Evolutionary conservation across 345 rosid species (phyloP), one percentile per base, ranked within the genome.

Genomic region (Mangifera indica): DNA sequence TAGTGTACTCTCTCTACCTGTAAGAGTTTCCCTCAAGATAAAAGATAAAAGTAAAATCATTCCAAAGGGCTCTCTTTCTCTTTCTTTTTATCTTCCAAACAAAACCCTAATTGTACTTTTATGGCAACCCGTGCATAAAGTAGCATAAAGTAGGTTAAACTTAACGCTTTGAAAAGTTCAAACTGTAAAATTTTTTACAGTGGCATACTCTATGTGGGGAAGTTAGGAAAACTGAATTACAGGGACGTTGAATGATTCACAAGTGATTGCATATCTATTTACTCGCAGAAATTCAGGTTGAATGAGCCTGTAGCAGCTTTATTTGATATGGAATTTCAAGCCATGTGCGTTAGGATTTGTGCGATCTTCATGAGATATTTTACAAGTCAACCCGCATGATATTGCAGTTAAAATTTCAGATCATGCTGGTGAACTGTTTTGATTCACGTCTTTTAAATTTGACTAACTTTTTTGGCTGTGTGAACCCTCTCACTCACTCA

Each of bases 291-390:
- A 54, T 46, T 56, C 60, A 3, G 61, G 20, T 67, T 24, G 54
- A 71, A 40, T 68, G 69, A 72, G 59, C 29, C 65, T 51, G 57
- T 8, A 13, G 76, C 76, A 73, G 78, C 78, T 76, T 76, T 73
- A 14, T 55, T 29, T 74, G 80, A 52, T 66, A 70, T 57, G 67
- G 29, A 56, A 37, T 37, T n/a, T 37, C 42, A 40, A 76, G 18
- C 83, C 81, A 78, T 73, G 77, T 78, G 77, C 69, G 53, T 26
- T 37, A 26, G 63, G 72, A 63, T 76, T 58, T 20, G 60, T 17
- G 45, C 55, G 2, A 63, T 48, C 45, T 51, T 67, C 51, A n/a
- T n/a, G 22, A 56, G 67, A 57, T 52, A 8, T 49, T 65, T 48
- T 24, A 10, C 32, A 56, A 62, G 77, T 72, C 70, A 69, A 56